A percentile compares a stretch with the other conserved stretches of the same genome.
Evolutionary conservation across 441 rosid genomes (phyloP).

Genomic region (Kokia cookei): DNA sequence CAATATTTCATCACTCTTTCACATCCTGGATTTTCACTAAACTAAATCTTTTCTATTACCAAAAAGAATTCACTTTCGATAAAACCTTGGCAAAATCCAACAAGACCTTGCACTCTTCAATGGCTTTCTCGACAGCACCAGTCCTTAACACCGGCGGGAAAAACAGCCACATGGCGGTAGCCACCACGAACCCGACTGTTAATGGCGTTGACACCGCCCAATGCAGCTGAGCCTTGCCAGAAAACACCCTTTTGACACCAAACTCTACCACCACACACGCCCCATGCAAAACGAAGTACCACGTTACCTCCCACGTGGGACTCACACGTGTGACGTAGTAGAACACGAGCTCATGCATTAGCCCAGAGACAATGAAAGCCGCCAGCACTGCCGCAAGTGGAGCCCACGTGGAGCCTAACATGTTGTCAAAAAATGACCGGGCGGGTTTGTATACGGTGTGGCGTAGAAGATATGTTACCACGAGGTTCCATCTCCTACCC

Average conservation of each 20-base stretch:
- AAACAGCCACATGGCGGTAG: constrained; percentile 35
- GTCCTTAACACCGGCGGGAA: constrained; percentile 30
- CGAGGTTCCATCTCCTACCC: constrained; percentile 1
- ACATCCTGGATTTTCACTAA: too few relatives aligned
- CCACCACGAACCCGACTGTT: constrained; percentile 33
- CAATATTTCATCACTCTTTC: too few relatives aligned
- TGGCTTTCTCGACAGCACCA: constrained; percentile 17
- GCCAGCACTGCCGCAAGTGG: constrained; percentile 17
- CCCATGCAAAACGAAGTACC: constrained; percentile 37
- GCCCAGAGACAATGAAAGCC: constrained; percentile 34
- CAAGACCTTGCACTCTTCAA: constrained; percentile 34
- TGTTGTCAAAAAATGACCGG: background rate
- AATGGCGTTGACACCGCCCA: constrained; percentile 11
- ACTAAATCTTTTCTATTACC: too few relatives aligned
- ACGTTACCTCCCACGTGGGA: constrained; percentile 38
- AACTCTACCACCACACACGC: constrained; percentile 22
- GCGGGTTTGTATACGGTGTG: constrained; percentile 48
- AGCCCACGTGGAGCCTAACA: constrained; percentile 30
- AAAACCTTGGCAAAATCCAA: constrained; percentile 6
- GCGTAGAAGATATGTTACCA: background rate
- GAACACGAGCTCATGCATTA: constrained; percentile 49
- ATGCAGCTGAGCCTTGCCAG: constrained; percentile 20
- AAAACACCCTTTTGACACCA: constrained; percentile 19
- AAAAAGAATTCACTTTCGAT: background rate
- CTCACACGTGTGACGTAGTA: constrained; percentile 28